Base-by-base conservation (phyloP, 352 stramenopile species). In the Phytopythium delawarense region DNA sequence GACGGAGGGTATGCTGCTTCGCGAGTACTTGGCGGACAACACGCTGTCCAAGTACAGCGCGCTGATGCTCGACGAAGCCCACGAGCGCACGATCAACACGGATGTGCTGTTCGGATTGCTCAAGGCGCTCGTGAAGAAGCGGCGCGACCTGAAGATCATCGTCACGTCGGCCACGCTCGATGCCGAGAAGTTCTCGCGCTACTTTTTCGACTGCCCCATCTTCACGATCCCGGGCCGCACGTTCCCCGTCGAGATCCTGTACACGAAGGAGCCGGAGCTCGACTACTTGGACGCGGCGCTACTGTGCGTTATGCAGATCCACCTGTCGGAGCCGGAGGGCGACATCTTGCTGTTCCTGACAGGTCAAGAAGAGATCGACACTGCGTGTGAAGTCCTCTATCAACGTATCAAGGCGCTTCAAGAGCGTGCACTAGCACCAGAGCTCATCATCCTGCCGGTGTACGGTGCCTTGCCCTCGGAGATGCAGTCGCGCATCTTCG, bases 311-410 rank as follows among this genome's bases (percentile, higher is more conserved):
- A 99, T 99, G 96, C 95, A 99, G 73, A 99, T 99, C 69, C 98
- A 99, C 75, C 65, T 99, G 16, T 97, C 89, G 4, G 96, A 99
- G 74, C 96, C 96, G 1, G 92, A 97, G 57, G 98, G 98, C 45
- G 98, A 99, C 74, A 98, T 99, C 62, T 80, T 99, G 23, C 74
- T 99, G 1, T 99, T 99, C 74, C 79, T 99, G 12, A 99, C 98
- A 2, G 97, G 97, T 53, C 97, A 99, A 78, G 97, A 99, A 81
- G 97, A 99, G 72, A 99, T 99, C 61, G 97, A 99, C 76, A 98
- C 96, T 13, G 97, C 94, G 12, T 99, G 95, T 58, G 96, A 99
- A 81, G 98, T 98, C 15, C 71, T 99, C 0, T 99, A 97, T 75
- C 95, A 97, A 57, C 82, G 97, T 50, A 99, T 99, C 83, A 98